A percentile compares a stretch with the other conserved stretches of the same genome.
Conservation (phyloP, 257 asterid species). For the Solanum medicagineum region DNA sequence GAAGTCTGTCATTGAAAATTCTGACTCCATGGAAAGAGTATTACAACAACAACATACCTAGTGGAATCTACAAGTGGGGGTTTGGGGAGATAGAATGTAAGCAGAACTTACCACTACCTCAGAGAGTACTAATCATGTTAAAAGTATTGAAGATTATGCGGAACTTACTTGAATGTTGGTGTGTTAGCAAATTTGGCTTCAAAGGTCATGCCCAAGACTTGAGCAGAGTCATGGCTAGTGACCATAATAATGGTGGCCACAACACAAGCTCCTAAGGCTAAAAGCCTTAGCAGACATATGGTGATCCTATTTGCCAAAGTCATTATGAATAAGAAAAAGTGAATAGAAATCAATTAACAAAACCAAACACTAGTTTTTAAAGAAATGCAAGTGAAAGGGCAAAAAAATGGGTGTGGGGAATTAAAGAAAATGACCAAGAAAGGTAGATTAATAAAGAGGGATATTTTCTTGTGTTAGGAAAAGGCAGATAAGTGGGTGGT, state of each 20-base stretch:
- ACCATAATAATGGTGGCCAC: conserved; percentile 47
- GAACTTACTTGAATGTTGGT: conserved; percentile 54
- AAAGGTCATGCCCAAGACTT: conserved; percentile 47
- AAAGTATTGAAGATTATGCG: background rate
- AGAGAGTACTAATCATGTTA: background rate
- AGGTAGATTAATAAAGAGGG: conserved; percentile 4
- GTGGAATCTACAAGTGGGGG: no score
- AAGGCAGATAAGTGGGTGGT: conserved; percentile 44
- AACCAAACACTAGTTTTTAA: background rate
- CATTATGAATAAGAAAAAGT: conserved; percentile 11
- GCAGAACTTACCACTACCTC: no score
- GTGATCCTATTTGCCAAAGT: conserved; percentile 34
- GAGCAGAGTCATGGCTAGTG: conserved; percentile 54
- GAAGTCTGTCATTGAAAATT: background rate
- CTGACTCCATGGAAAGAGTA: background rate
- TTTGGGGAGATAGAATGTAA: no score
- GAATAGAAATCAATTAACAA: background rate
- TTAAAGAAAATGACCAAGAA: background rate
- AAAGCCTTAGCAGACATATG: conserved; percentile 44
- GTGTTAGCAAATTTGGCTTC: conserved; percentile 60
- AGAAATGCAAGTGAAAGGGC: background rate
- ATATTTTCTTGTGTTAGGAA: conserved; percentile 26
- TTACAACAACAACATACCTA: no score
- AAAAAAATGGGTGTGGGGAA: background rate
- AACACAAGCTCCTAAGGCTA: conserved; percentile 55